Evolutionary conservation across 2,329 filamentous ascomycete genomes (phyloP).

Genomic region (Aspergillus chevalieri): DNA sequence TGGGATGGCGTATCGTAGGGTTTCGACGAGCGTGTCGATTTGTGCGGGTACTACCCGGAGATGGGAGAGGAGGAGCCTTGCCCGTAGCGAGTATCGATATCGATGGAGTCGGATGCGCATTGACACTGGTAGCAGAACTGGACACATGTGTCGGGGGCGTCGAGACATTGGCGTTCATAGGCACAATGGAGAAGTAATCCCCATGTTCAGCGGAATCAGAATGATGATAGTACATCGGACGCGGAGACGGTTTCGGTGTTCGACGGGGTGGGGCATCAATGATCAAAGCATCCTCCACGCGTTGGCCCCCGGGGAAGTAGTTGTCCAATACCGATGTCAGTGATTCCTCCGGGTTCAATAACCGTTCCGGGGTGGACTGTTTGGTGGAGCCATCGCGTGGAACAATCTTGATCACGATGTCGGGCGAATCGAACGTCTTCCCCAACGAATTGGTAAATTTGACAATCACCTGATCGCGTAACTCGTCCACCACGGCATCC

Average conservation of each 20-base stretch:
- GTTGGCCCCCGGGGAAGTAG: constrained; percentile 81
- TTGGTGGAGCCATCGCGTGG: constrained; percentile 55
- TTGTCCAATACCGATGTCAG: constrained; percentile 71
- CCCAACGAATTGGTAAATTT: constrained; percentile 95
- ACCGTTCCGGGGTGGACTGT: constrained; percentile 53
- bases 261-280: constrained; percentile 76
- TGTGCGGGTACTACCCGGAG: constrained; percentile 61
- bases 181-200: constrained; percentile 78
- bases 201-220: constrained; percentile 64
- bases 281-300: constrained; percentile 78
- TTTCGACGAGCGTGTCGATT: constrained; percentile 51
- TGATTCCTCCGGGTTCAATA: constrained; percentile 77
- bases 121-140: constrained; percentile 38
- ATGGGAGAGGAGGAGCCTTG: constrained; percentile 72
- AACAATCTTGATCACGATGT: constrained; percentile 71
- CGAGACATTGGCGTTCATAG: constrained; percentile 35
- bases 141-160: constrained; percentile 39
- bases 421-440: constrained; percentile 80
- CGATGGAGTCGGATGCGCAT: constrained; percentile 49
- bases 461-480: constrained; percentile 81
- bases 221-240: constrained; percentile 42
- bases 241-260: constrained; percentile 75
- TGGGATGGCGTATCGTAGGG: constrained; percentile 60
- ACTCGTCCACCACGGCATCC: constrained; percentile 89
- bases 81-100: constrained; percentile 78